A percentile compares a stretch with the other conserved stretches of the same genome.
These are phyloP conservation scores for Macrocystidia cucumis DNA, from an alignment of 1,284 basidiomycete genomes.

Conservation along the genomic window DNA sequence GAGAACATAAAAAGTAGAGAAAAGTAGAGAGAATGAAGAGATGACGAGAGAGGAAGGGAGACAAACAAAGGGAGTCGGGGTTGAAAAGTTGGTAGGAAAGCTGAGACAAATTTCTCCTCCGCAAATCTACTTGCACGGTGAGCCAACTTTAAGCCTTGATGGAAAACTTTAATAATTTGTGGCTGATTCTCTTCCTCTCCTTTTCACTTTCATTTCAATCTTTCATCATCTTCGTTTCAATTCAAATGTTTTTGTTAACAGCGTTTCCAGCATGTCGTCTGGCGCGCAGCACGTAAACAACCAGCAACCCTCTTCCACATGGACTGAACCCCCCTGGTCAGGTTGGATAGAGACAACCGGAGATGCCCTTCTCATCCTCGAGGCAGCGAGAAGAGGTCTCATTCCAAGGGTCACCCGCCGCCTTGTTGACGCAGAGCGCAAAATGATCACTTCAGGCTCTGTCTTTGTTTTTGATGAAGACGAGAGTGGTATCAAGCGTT, in stretches of 20 bases:
- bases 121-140: slow-evolving; percentile 47
- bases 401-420: slow-evolving; percentile 93
- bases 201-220: slow-evolving; percentile 9
- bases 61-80: slow-evolving; percentile 24
- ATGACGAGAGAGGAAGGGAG: neutral
- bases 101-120: slow-evolving; percentile 37
- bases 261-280: too few species aligned
- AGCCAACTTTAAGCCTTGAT: slow-evolving; percentile 49
- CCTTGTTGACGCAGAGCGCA: slow-evolving; percentile 87
- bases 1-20: too few species aligned
- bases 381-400: slow-evolving; percentile 84
- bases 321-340: slow-evolving; percentile 82
- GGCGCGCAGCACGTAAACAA: slow-evolving; percentile 22
- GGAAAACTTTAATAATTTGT: slow-evolving; percentile 44
- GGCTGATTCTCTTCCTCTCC: slow-evolving; percentile 25
- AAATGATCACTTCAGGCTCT: slow-evolving; percentile 89
- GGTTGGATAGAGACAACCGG: slow-evolving; percentile 94
- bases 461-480: slow-evolving; percentile 98
- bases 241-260: slow-evolving; percentile 8
- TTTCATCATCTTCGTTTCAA: slow-evolving; percentile 7
- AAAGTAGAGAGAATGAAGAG: slow-evolving; percentile 6
- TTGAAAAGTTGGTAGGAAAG: slow-evolving; percentile 30
- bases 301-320: slow-evolving; percentile 35
- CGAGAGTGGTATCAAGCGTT: slow-evolving; percentile 95
- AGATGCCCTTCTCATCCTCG: slow-evolving; percentile 93